Evolutionary conservation across 106 monocot species (phyloP).

Genomic region (Dendrobium chrysotoxum): DNA sequence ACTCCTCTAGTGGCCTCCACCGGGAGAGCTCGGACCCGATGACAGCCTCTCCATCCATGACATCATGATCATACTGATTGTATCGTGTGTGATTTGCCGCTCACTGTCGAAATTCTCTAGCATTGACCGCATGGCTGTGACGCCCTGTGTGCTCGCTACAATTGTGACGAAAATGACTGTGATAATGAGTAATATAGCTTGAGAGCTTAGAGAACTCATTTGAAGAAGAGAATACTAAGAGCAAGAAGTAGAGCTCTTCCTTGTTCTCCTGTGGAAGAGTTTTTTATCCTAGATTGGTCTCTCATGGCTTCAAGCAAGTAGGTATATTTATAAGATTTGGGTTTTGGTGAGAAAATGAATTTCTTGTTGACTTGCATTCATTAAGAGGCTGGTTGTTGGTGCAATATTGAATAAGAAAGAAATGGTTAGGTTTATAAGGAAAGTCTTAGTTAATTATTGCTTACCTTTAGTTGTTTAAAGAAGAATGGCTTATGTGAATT

Average conservation of each 20-base stretch:
- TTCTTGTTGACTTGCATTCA: too few relatives aligned
- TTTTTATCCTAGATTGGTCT: too few relatives aligned
- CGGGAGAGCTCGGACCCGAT: slow-evolving; percentile 22
- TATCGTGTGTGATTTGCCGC: slow-evolving; percentile 11
- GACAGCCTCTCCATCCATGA: slow-evolving; percentile 26
- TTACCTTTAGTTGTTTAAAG: too few relatives aligned
- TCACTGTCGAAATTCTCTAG: neutral
- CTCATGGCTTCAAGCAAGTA: too few relatives aligned
- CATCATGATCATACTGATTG: slow-evolving; percentile 6
- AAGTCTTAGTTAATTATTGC: too few relatives aligned
- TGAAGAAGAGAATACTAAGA: neutral
- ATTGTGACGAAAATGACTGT: neutral
- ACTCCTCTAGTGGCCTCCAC: slow-evolving; percentile 20
- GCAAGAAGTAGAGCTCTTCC: neutral
- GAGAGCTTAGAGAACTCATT: neutral
- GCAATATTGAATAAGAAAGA: too few relatives aligned
- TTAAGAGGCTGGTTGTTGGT: too few relatives aligned
- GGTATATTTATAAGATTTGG: too few relatives aligned
- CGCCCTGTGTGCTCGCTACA: neutral
- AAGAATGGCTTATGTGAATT: too few relatives aligned
- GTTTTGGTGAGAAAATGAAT: too few relatives aligned
- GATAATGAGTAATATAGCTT: neutral
- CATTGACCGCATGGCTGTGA: neutral
- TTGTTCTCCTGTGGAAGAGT: too few relatives aligned
- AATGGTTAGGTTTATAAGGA: too few relatives aligned